Evolutionary conservation across 495 filamentous ascomycete species (phyloP).

Genomic region (Talaromyces ruber): DNA sequence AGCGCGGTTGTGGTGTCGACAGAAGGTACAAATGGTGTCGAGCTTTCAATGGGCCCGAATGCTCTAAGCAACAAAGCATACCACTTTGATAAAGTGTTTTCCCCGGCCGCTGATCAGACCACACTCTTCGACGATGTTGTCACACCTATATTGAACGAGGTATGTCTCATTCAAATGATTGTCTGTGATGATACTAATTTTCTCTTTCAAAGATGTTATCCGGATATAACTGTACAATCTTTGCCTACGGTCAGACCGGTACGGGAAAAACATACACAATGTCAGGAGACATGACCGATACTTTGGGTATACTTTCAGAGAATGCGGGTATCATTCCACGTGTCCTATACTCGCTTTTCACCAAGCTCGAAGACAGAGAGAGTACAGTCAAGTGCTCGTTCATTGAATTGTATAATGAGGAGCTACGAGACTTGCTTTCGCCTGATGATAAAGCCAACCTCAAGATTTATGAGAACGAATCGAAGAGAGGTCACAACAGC

Average conservation of each 20-base stretch:
- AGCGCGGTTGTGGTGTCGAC: constrained; percentile 85
- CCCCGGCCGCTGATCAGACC: constrained; percentile 84
- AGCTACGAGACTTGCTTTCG: constrained; percentile 80
- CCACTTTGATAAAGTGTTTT: constrained; percentile 94
- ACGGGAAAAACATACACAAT: constrained; percentile 99
- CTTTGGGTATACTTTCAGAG: constrained; percentile 75
- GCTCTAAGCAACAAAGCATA: constrained; percentile 94
- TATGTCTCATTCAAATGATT: constrained; percentile 24
- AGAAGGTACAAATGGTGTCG: constrained; percentile 77
- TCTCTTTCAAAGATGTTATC: constrained; percentile 61
- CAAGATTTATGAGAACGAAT: constrained; percentile 91
- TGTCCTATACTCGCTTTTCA: constrained; percentile 76
- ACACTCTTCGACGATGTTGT: constrained; percentile 95
- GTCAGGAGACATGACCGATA: constrained; percentile 93
- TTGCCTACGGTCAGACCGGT: constrained; percentile 95
- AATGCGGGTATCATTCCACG: constrained; percentile 91
- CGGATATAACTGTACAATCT: constrained; percentile 98
- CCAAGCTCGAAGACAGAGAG: constrained; percentile 76
- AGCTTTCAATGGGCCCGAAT: constrained; percentile 86
- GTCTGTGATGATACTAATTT: not conserved
- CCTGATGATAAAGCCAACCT: constrained; percentile 73
- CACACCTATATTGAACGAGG: constrained; percentile 83
- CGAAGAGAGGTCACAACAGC: constrained; percentile 61
- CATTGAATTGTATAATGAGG: constrained; percentile 97
- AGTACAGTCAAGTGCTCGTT: constrained; percentile 95